Evolutionary conservation across 2,329 filamentous ascomycete genomes (phyloP), one percentile per base, ranked within the genome.

Genomic region (Huntiella bhutanensis): DNA sequence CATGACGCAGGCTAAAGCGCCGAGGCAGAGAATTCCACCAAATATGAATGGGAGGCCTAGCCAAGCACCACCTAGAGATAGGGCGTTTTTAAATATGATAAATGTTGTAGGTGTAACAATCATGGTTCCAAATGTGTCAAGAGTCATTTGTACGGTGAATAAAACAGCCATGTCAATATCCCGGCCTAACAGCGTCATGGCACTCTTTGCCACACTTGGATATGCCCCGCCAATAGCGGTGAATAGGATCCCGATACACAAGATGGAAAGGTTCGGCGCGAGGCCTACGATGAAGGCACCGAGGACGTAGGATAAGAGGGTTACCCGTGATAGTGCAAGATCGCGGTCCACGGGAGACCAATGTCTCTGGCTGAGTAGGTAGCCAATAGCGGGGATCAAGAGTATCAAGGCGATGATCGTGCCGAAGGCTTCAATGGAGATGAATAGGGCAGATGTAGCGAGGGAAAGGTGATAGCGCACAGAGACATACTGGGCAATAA

Each of bases 401-500:
- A 45, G 5, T 15, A 49, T 17, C 13, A 49, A 36, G 8, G 45
- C 13, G 10, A 41, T 16, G 6, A 49, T n/a, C 2, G 13, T 28
- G 5, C 22, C 32, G 5, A 32, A 8, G 3, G 47, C 41, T 33
- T 49, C 42, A 17, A 34, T 10, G 4, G 47, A 49, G 11, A 41
- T 16, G 16, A 45, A 11, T 15, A 49, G 36, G 4, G 22, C 41
- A 7, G 47, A 41, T 19, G 16, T 33, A 6, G 41, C 37, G 5
- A 45, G 42, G 5, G 52, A 51, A 49, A 51, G 52, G 10, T 47
- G 47, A 34, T 54, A 55, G 28, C 53, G 50, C 39, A 52, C 53
- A 45, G 52, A 56, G 42, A 54, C 52, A 40, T 55, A 55, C 38
- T 55, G 54, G 7, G 53, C 43, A 32, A 57, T n/a, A 12, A 48